These are phyloP conservation scores for Whalleya microplaca DNA, from an alignment of 2,329 filamentous ascomycete genomes.

Conservation along the genomic window DNA sequence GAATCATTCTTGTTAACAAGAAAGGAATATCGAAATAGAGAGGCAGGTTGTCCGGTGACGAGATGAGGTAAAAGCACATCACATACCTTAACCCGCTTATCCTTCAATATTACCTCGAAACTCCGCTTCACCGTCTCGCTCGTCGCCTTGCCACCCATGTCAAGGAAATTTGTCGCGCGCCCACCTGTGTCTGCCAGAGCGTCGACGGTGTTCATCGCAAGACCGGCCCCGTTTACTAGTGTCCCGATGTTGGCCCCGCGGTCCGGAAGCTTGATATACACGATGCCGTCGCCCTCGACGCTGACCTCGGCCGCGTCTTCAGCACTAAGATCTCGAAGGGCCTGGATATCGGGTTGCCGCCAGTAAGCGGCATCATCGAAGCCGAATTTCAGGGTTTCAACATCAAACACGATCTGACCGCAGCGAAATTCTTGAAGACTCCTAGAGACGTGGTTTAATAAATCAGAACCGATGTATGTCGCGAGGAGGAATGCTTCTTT, in stretches of 20 bases:
- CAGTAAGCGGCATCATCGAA: slow-evolving; percentile 74
- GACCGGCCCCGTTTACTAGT: slow-evolving; percentile 84
- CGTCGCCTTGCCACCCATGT: slow-evolving; percentile 88
- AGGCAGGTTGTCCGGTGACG: no score
- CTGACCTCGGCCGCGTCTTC: slow-evolving; percentile 62
- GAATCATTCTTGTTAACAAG: no score
- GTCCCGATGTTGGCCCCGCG: slow-evolving; percentile 70
- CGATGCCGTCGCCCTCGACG: slow-evolving; percentile 73
- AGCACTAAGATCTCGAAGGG: slow-evolving; percentile 53
- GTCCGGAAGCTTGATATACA: slow-evolving; percentile 67
- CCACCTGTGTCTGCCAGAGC: slow-evolving; percentile 71
- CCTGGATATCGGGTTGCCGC: slow-evolving; percentile 64
- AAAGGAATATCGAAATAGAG: no score
- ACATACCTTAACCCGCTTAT: slow-evolving; percentile 69
- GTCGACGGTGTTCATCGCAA: slow-evolving; percentile 91
- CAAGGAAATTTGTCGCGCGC: slow-evolving; percentile 79
- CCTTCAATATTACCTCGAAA: slow-evolving; percentile 73
- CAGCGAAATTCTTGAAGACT: no score
- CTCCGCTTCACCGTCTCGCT: slow-evolving; percentile 77
- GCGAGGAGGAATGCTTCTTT: slow-evolving; percentile 69
- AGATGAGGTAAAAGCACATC: no score
- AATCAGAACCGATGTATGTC: slow-evolving; percentile 48
- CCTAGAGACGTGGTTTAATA: no score
- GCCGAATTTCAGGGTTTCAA: slow-evolving; percentile 52
- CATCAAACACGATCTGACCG: no score